phyloP scores from a whole-genome alignment of 2,329 filamentous ascomycete genomes.

The Stenocarpella maydis region DNA sequence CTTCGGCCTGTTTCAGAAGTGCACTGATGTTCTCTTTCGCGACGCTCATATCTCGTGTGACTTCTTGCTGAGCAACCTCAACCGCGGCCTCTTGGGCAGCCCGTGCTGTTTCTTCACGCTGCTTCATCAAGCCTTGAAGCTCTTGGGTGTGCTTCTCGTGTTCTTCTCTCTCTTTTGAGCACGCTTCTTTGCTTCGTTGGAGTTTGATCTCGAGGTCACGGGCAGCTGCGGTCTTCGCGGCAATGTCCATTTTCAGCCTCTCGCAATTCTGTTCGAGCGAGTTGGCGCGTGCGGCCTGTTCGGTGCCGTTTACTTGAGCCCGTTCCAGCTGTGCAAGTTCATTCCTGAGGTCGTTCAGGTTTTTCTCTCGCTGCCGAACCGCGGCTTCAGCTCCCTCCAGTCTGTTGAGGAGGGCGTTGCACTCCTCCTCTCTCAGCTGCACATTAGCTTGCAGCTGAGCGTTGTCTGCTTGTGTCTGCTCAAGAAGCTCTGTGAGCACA shows the following conservation, averaged over 20 bases:
- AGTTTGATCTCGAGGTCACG: constrained; percentile 38
- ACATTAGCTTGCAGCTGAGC: constrained; percentile 2
- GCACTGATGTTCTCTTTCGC: constrained; percentile 42
- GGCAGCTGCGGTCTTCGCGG: constrained; percentile 32
- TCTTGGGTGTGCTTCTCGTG: constrained; percentile 34
- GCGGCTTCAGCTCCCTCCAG: not conserved
- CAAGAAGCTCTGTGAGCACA: constrained; percentile 19
- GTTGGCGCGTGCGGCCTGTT: constrained; percentile 30
- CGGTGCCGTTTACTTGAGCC: constrained; percentile 14
- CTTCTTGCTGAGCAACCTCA: constrained; percentile 43
- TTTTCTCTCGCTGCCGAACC: not conserved
- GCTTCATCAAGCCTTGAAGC: constrained; percentile 37
- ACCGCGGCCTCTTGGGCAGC: constrained; percentile 39
- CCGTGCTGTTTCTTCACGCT: constrained; percentile 36
- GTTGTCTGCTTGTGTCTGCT: constrained; percentile 16
- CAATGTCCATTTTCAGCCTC: constrained; percentile 35
- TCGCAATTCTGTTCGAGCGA: constrained; percentile 29
- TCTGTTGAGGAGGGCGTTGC: not conserved
- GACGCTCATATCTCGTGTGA: constrained; percentile 41
- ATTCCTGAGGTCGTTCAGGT: constrained; percentile 28
- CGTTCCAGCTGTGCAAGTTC: constrained; percentile 38
- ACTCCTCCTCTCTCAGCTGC: constrained; percentile 1
- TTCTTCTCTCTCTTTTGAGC: constrained; percentile 35
- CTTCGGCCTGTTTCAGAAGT: constrained; percentile 38
- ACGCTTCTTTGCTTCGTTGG: constrained; percentile 31